Conservation (phyloP, 2,329 filamentous ascomycete genomes). For the Aspergillus intermedius region DNA sequence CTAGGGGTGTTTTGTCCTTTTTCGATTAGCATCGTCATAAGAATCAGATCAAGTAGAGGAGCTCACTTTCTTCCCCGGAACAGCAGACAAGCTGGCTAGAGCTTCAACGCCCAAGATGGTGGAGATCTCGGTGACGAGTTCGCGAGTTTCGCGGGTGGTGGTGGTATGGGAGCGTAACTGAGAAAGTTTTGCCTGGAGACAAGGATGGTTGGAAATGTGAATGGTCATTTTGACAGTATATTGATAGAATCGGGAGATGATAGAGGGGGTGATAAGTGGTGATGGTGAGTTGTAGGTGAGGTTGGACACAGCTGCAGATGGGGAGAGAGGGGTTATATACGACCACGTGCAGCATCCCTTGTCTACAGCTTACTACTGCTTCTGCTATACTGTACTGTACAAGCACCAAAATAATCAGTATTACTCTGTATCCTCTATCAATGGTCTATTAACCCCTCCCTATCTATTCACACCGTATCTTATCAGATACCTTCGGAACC, state of each 20-base stretch:
- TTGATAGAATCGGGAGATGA: not conserved
- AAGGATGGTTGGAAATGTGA: slow-evolving; percentile 80
- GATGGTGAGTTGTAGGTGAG: slow-evolving; percentile 1
- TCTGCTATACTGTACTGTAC: not conserved
- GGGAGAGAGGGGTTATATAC: slow-evolving; percentile 1
- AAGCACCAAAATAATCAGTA: no score
- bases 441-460: no score
- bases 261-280: not conserved
- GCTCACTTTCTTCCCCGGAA: slow-evolving; percentile 48
- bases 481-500: no score
- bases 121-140: slow-evolving; percentile 78
- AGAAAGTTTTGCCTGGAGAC: slow-evolving; percentile 79
- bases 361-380: not conserved
- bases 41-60: not conserved
- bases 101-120: slow-evolving; percentile 79
- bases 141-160: slow-evolving; percentile 67
- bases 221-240: slow-evolving; percentile 23
- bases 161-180: slow-evolving; percentile 72
- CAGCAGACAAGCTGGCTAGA: slow-evolving; percentile 51
- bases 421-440: no score
- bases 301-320: slow-evolving; percentile 1
- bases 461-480: no score
- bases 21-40: not conserved
- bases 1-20: slow-evolving; percentile 72
- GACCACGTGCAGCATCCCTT: not conserved